Percentiles rank a stretch among this genome's conserved stretches.
Conservation (phyloP, 129 eudicot species). For the Flaveria trinervia region DNA sequence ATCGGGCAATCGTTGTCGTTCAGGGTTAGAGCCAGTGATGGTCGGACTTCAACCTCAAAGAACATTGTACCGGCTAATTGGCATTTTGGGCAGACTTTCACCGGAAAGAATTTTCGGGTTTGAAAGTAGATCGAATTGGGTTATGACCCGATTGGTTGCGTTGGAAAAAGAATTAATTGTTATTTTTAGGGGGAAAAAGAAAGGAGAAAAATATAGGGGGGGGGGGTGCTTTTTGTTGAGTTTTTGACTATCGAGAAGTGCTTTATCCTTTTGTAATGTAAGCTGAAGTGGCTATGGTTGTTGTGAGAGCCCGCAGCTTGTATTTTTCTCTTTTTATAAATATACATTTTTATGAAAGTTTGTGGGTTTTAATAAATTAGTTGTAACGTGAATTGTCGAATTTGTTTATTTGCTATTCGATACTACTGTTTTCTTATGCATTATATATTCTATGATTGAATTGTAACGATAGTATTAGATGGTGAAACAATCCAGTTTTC, state of each 20-base stretch:
- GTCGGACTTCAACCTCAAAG: constrained; percentile 41
- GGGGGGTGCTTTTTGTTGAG: constrained; percentile 38
- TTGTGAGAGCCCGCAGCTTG: constrained; percentile 42
- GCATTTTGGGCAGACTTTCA: constrained; percentile 49
- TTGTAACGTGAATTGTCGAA: too few relatives aligned
- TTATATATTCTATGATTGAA: neutral
- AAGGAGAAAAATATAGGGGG: neutral
- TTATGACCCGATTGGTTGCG: neutral
- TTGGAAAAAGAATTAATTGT: constrained; percentile 14
- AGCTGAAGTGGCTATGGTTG: constrained; percentile 42
- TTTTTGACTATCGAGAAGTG: constrained; percentile 35
- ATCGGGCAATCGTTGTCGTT: constrained; percentile 64
- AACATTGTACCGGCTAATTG: constrained; percentile 39
- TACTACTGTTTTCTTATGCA: too few relatives aligned
- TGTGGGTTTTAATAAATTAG: neutral
- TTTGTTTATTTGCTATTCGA: too few relatives aligned
- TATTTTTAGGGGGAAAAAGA: neutral
- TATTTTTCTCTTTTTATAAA: neutral
- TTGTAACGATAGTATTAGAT: too few relatives aligned
- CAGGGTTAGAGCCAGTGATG: constrained; percentile 36
- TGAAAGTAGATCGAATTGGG: constrained; percentile 16
- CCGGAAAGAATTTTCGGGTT: constrained; percentile 48
- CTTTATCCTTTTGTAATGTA: constrained; percentile 32
- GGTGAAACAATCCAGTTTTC: too few relatives aligned
- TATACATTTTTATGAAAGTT: constrained; percentile 21